Evolutionary conservation across 1,139 yeast genomes (phyloP), one percentile per base, ranked within the genome.

Genomic region (Suhomyces taliae): DNA sequence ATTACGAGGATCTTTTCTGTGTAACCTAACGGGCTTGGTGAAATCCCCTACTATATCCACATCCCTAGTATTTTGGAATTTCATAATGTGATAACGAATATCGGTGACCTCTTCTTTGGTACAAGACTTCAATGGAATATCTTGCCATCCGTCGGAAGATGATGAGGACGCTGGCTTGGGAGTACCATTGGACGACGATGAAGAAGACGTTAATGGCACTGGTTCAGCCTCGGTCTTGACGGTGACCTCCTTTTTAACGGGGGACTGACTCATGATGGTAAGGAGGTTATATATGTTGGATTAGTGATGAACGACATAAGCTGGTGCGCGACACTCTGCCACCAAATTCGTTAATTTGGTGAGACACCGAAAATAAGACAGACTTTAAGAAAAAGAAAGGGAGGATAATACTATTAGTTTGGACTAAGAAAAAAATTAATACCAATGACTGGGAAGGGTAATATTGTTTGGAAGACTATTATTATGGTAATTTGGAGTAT

Each of bases 1-100:
- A 61, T 89, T 89, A 57, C 90, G 79, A 1, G 98, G 97, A 65
- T 91, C 98, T 62, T 91, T 90, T 56, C 98, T 78, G 64, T 90
- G 97, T 59, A 91, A 72, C 55, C 97, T 74, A 14, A 91, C 86
- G 0, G 99, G 99, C 49, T 80, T 79, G 44, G 82, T 83, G 64
- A 91, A 91, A 53, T 84, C 84, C 34, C 74, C 72, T 31, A 74
- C 70, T 6, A 95, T 93, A 53, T 88, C 88, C 33, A 93, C 85
- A 40, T 79, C 77, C 56, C 81, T 79, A 53, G 83, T 82, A 35
- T 88, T 77, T 59, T 87, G 95, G 61, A 93, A 90, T 65, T 86
- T 85, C 69, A 91, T 69, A 33, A 93, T 78, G 63, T 93, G 97
- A 53, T 85, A 87, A 51, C 96, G 77, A 44, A 85, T 78, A 50